Percentiles rank a stretch among this genome's conserved stretches.
Evolutionary conservation across 2,329 filamentous ascomycete species (phyloP).

Genomic region (Penicillium sp.): DNA sequence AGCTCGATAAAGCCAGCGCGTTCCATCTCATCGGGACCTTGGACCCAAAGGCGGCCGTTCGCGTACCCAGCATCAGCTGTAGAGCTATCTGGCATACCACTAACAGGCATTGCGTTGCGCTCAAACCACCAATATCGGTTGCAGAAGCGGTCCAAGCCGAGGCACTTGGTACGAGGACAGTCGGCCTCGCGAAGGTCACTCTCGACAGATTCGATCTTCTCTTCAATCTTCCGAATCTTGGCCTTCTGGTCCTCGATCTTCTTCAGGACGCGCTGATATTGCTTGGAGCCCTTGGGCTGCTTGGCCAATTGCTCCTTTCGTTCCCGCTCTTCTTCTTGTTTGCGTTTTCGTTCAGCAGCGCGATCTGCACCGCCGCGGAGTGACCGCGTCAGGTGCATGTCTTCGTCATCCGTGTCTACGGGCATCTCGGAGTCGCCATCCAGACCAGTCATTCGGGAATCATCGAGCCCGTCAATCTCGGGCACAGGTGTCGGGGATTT

Average conservation of each 20-base stretch:
- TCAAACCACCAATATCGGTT: conserved; percentile 99
- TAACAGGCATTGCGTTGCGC: conserved; percentile 95
- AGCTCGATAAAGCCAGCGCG: conserved; percentile 80
- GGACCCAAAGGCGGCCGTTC: conserved; percentile 93
- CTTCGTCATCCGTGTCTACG: conserved; percentile 67
- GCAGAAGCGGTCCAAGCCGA: conserved; percentile 95
- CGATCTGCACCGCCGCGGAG: conserved; percentile 61
- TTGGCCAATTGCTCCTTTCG: conserved; percentile 61
- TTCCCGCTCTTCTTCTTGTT: conserved; percentile 64
- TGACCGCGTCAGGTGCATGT: conserved; percentile 49
- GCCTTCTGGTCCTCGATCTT: conserved; percentile 85
- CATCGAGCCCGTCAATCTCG: conserved; percentile 36
- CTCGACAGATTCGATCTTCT: conserved; percentile 76
- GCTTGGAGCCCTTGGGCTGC: conserved; percentile 73
- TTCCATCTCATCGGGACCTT: conserved; percentile 87
- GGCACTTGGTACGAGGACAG: conserved; percentile 78
- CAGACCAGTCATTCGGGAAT: conserved; percentile 34
- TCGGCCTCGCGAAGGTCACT: conserved; percentile 91
- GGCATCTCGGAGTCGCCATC: conserved; percentile 61
- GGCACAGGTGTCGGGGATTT: conserved; percentile 40
- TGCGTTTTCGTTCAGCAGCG: conserved; percentile 69
- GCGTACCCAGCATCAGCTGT: conserved; percentile 83
- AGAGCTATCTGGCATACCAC: conserved; percentile 77
- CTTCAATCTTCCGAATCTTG: conserved; percentile 72
- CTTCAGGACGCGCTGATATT: conserved; percentile 79